A percentile compares a stretch with the other conserved stretches of the same genome.
phyloP scores from a whole-genome alignment of 805 yeast genomes.

The Zygoascus tannicola region DNA sequence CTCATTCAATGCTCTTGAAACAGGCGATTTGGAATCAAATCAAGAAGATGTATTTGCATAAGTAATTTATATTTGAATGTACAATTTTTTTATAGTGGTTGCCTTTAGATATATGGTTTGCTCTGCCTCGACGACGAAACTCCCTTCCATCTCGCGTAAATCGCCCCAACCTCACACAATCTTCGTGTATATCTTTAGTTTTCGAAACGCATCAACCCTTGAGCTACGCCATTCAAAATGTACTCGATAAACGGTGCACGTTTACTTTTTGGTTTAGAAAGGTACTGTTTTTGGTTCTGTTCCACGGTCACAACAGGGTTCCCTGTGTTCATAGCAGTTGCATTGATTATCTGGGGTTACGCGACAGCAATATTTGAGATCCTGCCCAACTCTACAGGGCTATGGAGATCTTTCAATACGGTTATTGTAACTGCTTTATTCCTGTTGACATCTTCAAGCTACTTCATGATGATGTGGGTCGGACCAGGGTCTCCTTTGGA shows the following conservation, averaged over 20 bases:
- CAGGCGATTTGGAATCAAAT: conserved; percentile 48
- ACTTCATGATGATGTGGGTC: conserved; percentile 19
- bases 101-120: no score
- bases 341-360: conserved; percentile 27
- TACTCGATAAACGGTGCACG: not conserved
- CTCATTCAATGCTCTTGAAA: conserved; percentile 54
- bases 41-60: conserved; percentile 55
- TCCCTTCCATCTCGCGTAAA: no score
- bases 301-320: conserved; percentile 20
- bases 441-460: conserved; percentile 19
- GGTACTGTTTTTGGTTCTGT: conserved; percentile 12
- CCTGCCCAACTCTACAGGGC: conserved; percentile 12
- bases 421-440: conserved; percentile 14
- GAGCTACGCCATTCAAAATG: not conserved
- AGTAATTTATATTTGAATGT: not conserved
- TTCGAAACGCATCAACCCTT: no score
- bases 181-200: no score
- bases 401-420: conserved; percentile 3
- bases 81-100: no score
- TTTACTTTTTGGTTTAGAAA: conserved; percentile 10
- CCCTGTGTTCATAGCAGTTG: conserved; percentile 26
- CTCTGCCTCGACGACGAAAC: no score
- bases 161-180: no score
- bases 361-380: conserved; percentile 18
- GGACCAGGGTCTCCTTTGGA: conserved; percentile 31